Base-by-base conservation (phyloP, 1,284 basidiomycete genomes). In the Uromyces viciae-fabae region DNA sequence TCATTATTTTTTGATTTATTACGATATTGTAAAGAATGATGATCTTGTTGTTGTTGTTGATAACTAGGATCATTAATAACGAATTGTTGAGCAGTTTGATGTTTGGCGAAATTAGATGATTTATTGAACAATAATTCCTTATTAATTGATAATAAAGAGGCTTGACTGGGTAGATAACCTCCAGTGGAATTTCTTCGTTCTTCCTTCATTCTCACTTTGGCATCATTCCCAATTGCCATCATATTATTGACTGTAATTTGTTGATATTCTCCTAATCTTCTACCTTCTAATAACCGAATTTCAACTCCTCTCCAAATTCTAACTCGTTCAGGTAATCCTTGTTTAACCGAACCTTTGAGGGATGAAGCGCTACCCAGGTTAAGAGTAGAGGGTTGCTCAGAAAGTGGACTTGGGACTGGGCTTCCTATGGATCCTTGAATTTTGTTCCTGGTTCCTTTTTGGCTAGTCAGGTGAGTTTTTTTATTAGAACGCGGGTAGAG, bases 281-380 rank as follows among this genome's bases (percentile, higher is more conserved):
- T 60, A 62, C 78, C 78, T 73, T 80, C 78, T 36, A 80, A 46
- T 36, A 80, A 46, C 54, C 64, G 69, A 31, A 80, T 64, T 40
- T 80, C 78, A n/a, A 80, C 40, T 22, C 68, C 78, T 54, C 78
- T 73, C 78, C 78, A 80, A 42, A 80, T 73, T 46, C 78, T 60
- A 49, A 80, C 78, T 72, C 78, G 52, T 64, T 80, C 78, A 64
- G 78, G 78, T 52, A 17, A 17, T 19, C 25, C 46, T n/a, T 40
- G 28, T 38, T 56, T 74, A n/a, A 40, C 11, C 2, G 46, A n/a
- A 31, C 40, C 28, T 36, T 74, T 74, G 56, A 22, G 9, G 7
- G 54, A 74, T 42, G n/a, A 33, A 2, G 7, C 22, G 60, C 42
- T 38, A 17, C 25, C 11, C n/a, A 36, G 7, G n/a, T 22, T 33